Percentiles rank a stretch among this genome's conserved stretches.
These are phyloP conservation scores for Aspergillus fijiensis DNA, from an alignment of 2,329 filamentous ascomycete species.

Conservation along the genomic window DNA sequence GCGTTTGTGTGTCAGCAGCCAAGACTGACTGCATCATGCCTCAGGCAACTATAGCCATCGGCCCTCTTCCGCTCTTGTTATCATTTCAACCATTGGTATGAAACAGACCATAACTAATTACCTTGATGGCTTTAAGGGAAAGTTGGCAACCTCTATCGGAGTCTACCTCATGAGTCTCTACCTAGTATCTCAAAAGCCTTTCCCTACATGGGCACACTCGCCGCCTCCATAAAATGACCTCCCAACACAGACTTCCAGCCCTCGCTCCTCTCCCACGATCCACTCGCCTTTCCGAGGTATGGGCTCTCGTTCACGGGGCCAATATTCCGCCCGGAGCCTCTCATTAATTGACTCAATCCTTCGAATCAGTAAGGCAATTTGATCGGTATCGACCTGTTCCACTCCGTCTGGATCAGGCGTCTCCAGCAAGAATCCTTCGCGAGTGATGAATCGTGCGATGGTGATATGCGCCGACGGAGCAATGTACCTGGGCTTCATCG, in stretches of 20 bases:
- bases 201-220: conserved; percentile 60
- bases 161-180: background rate
- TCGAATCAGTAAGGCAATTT: conserved; percentile 64
- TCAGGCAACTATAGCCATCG: conserved; percentile 4
- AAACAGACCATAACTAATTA: too few species aligned
- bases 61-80: background rate
- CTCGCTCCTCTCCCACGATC: conserved; percentile 82
- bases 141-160: background rate
- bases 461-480: conserved; percentile 90
- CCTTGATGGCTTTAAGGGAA: too few species aligned
- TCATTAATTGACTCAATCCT: conserved; percentile 74
- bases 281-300: conserved; percentile 65
- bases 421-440: conserved; percentile 54
- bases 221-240: conserved; percentile 86
- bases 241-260: conserved; percentile 73
- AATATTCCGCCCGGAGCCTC: conserved; percentile 70
- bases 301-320: conserved; percentile 53
- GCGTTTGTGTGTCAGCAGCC: conserved; percentile 22
- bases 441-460: conserved; percentile 73
- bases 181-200: conserved; percentile 43
- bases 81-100: background rate
- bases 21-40: conserved; percentile 12
- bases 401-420: conserved; percentile 35
- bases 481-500: conserved; percentile 75
- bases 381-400: conserved; percentile 46